These are phyloP conservation scores for Tausonia pullulans DNA, from an alignment of 1,284 basidiomycete species.

Conservation along the genomic window DNA sequence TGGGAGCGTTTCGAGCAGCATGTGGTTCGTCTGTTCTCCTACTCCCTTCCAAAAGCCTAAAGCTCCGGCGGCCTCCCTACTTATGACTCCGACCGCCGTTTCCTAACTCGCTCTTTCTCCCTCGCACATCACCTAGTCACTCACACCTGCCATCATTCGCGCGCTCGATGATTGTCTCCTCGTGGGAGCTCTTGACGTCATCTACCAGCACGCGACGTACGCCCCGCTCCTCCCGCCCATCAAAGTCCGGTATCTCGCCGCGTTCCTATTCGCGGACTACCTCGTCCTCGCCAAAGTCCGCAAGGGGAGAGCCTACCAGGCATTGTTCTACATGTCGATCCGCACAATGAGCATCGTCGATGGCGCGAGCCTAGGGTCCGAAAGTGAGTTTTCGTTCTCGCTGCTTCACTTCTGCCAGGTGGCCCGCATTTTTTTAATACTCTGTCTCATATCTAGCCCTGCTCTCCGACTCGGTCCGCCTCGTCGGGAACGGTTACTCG, in stretches of 20 bases:
- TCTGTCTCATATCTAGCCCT: slow-evolving; percentile 41
- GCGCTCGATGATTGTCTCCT: slow-evolving; percentile 62
- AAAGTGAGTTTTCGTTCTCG: slow-evolving; percentile 40
- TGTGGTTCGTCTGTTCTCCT: slow-evolving; percentile 20
- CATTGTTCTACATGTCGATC: slow-evolving; percentile 73
- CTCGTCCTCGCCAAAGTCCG: slow-evolving; percentile 72
- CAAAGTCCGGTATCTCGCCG: slow-evolving; percentile 74
- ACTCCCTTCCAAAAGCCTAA: neutral
- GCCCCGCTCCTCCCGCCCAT: slow-evolving; percentile 38
- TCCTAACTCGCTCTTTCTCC: no score
- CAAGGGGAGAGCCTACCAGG: slow-evolving; percentile 69
- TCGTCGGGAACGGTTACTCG: slow-evolving; percentile 52
- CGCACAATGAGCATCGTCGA: slow-evolving; percentile 59
- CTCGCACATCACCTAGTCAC: slow-evolving; percentile 18
- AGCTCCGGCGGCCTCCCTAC: neutral
- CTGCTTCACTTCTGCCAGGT: slow-evolving; percentile 15
- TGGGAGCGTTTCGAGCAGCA: slow-evolving; percentile 48
- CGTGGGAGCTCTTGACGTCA: slow-evolving; percentile 69
- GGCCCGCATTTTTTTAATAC: slow-evolving; percentile 3
- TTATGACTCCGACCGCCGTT: neutral
- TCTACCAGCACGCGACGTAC: slow-evolving; percentile 47
- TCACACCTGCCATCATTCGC: slow-evolving; percentile 45
- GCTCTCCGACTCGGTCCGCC: slow-evolving; percentile 65
- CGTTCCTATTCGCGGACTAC: slow-evolving; percentile 77
- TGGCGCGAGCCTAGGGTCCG: slow-evolving; percentile 35